Base-by-base conservation (phyloP, 1,284 basidiomycete species). In the Malassezia dermatis region DNA sequence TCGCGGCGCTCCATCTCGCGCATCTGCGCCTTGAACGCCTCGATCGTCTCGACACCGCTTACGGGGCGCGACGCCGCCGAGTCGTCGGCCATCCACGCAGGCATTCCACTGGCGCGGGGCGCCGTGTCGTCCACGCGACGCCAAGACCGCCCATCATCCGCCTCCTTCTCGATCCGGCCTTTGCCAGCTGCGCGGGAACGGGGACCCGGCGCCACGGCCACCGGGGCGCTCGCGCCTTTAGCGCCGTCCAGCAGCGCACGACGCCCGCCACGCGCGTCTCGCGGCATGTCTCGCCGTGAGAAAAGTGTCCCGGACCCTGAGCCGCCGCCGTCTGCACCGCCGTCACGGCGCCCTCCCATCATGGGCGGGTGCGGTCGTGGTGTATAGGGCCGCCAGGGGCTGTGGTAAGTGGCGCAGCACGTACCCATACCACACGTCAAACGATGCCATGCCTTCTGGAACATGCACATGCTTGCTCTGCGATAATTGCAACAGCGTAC, bases 41-140 rank as follows among this genome's bases (percentile, higher is more conserved):
- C 88, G 47, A 90, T 88, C 48, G 85, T 83, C 73, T 90, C 87
- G 24, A 65, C 48, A 13, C 63, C 58, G n/a, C 60, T 56, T 10
- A 31, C 41, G 5, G 47, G 13, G 10, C 30, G 28, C 31, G 27
- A n/a, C 4, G 41, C 28, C 26, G 62, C 56, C 15, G 85, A 83
- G 67, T 88, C 87, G n/a, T 86, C 83, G 61, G 87, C 86, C 86
- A 89, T 88, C 87, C 87, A 89, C 15, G 87, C 87, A 19, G 87
- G 88, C 68, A 88, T 86, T 12, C 17, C 37, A 24, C 28, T 27
- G 19, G 15, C 31, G 23, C 46, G 43, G 13, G 37, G 37, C 51
- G 35, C 51, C 34, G 39, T 3, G 24, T 43, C 34, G 46, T 39
- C 12, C 12, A 27, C 31, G 15, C 44, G 44, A 10, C 44, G 44